Evolutionary conservation across 805 yeast genomes (phyloP), one percentile per base, ranked within the genome.

Genomic region (Candida quercuum): DNA sequence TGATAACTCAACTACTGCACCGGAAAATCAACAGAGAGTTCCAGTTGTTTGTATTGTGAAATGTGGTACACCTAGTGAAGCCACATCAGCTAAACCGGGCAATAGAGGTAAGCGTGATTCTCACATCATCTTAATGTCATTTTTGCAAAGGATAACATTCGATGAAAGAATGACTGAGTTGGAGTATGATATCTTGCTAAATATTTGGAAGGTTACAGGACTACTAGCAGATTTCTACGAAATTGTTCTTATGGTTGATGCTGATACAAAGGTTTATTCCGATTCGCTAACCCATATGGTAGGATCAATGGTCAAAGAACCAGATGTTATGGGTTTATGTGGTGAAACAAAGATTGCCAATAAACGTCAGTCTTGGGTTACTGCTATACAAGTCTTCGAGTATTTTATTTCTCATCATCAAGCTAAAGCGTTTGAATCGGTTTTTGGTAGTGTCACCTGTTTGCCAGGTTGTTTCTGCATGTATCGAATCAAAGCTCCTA

Each of bases 101-200:
- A 88, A 88, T 59, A 80, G 97, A 70, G 97, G 97, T 63, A 88
- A 88, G 61, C 84, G 97, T 65, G 97, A 88, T 57, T 86, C 96
- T 17, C 97, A 88, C 60, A 80, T 88, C 42, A 81, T 88, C 43
- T 67, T 88, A 51, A 88, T 88, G 96, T 80, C 91, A 0, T 88
- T 88, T 61, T 69, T 88, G 53, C 96, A 88, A 61, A 81, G 78
- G 50, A 74, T 88, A 15, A 86, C 89, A 51, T 87, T 86, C 60
- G 89, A 88, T 60, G 97, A 89, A 60, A 78, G 96, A 70, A 88
- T 88, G 96, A 81, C 96, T 0, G 86, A 82, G 48, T 73, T 88
- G 41, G 96, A 89, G 49, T 87, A 74, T 52, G 93, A 84, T 55
- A 69, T 88, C 46, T 63, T 87, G 54, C 72, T 72, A 38, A 74